These are phyloP conservation scores for Citrullus mucosospermus DNA, from an alignment of 306 rosid species.

Conservation along the genomic window DNA sequence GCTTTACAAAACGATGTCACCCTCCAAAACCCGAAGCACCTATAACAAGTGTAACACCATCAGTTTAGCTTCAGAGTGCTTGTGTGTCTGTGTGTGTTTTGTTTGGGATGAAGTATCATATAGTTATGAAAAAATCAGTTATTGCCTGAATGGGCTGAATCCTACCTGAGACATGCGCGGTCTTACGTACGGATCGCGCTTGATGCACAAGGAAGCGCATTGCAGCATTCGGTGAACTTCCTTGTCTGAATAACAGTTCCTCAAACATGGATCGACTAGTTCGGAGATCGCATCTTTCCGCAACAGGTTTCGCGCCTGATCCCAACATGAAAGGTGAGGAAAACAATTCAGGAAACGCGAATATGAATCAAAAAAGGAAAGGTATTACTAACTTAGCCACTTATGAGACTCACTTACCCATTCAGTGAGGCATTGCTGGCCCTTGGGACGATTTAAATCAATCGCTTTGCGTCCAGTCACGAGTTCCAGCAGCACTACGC, in stretches of 20 bases:
- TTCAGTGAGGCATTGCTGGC: constrained; percentile 92
- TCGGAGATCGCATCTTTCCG: constrained; percentile 35
- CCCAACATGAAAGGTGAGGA: neutral
- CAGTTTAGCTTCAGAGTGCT: neutral
- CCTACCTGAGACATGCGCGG: constrained; percentile 94
- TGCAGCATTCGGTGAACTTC: constrained; percentile 64
- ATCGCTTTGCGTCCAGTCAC: constrained; percentile 83
- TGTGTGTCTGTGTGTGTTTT: neutral
- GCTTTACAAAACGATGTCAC: constrained; percentile 39
- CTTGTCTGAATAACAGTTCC: constrained; percentile 32
- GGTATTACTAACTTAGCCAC: neutral
- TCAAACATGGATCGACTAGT: constrained; percentile 61
- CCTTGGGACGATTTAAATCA: constrained; percentile 67
- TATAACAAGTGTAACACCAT: neutral
- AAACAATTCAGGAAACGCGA: neutral
- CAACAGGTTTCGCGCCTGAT: constrained; percentile 76
- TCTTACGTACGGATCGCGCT: constrained; percentile 52
- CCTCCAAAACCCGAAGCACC: constrained; percentile 93
- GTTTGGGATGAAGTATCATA: neutral
- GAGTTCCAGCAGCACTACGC: constrained; percentile 82
- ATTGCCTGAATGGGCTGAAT: neutral
- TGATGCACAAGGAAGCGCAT: constrained; percentile 72
- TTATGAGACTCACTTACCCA: constrained; percentile 45
- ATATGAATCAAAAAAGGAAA: neutral
- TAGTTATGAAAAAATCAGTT: neutral